Conservation (phyloP, 192 early-diverging fungal species). For the Hyaloraphidium curvatum region DNA sequence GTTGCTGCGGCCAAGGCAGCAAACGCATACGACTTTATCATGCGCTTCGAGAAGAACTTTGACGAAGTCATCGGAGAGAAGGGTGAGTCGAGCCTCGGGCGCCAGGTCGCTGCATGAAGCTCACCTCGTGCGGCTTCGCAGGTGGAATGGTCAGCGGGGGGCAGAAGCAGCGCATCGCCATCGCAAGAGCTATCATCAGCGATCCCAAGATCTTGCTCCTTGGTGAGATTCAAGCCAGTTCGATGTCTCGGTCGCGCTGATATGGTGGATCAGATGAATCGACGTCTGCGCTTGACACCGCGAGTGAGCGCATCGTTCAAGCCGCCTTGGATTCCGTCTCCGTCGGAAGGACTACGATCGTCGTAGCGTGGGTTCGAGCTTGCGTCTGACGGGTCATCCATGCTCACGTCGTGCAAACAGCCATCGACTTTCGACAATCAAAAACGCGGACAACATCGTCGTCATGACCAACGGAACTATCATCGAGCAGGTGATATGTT, state of each 20-base stretch:
- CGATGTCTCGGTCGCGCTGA: too few relatives aligned
- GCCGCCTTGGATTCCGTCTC: slow-evolving; percentile 58
- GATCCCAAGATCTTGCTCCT: background rate
- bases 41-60: slow-evolving; percentile 57
- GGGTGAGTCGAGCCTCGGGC: too few relatives aligned
- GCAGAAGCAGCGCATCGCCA: slow-evolving; percentile 86
- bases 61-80: slow-evolving; percentile 69
- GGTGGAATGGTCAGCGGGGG: slow-evolving; percentile 16
- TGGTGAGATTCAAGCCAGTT: too few relatives aligned
- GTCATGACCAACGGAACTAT: slow-evolving; percentile 53
- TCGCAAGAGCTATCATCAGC: background rate
- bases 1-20: slow-evolving; percentile 29
- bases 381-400: background rate
- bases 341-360: slow-evolving; percentile 66
- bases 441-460: slow-evolving; percentile 66
- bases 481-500: slow-evolving; percentile 13
- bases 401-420: background rate
- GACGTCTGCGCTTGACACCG: slow-evolving; percentile 67
- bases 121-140: too few relatives aligned
- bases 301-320: slow-evolving; percentile 51
- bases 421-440: slow-evolving; percentile 74
- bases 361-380: slow-evolving; percentile 35
- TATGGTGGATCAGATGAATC: too few relatives aligned
- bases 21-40: slow-evolving; percentile 68
- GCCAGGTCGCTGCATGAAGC: too few relatives aligned